phyloP scores from a whole-genome alignment of 805 yeast species.

The Kodamaea laetipori region DNA sequence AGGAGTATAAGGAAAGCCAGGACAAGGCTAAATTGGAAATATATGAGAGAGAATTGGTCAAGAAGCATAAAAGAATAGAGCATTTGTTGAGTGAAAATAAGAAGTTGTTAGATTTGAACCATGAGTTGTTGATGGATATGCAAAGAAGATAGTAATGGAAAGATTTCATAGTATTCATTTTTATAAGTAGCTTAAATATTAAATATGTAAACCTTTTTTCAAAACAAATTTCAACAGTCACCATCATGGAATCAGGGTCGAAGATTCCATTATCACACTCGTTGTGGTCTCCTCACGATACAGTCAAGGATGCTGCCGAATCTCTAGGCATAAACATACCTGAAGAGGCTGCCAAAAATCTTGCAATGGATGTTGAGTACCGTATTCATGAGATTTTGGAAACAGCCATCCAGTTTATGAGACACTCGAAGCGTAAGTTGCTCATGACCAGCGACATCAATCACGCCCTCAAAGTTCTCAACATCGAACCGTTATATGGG shows the following conservation, averaged over 20 bases:
- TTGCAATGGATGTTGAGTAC: constrained; percentile 99
- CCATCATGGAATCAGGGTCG: constrained; percentile 33
- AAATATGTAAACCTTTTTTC: background rate
- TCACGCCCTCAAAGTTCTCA: constrained; percentile 78
- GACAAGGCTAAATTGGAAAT: constrained; percentile 20
- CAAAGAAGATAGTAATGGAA: constrained; percentile 3
- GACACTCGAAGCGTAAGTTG: constrained; percentile 85
- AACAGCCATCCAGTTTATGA: constrained; percentile 93
- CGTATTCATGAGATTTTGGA: constrained; percentile 93
- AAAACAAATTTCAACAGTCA: constrained; percentile 4
- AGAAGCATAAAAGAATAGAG: constrained; percentile 24
- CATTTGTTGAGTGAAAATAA: constrained; percentile 30
- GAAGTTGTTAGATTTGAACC: constrained; percentile 34
- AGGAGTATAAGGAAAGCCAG: constrained; percentile 18
- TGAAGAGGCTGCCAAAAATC: constrained; percentile 89
- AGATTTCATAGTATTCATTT: no score
- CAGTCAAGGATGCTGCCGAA: constrained; percentile 95
- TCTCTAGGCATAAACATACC: constrained; percentile 79
- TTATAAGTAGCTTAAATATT: no score
- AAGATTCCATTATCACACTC: constrained; percentile 78
- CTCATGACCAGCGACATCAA: constrained; percentile 80
- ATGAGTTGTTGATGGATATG: constrained; percentile 21
- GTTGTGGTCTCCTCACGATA: constrained; percentile 96
- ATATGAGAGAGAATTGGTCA: constrained; percentile 25
- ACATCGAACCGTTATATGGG: constrained; percentile 93